phyloP scores from a whole-genome alignment of 78 protist species.

The Planoprotostelium fungivorum region DNA sequence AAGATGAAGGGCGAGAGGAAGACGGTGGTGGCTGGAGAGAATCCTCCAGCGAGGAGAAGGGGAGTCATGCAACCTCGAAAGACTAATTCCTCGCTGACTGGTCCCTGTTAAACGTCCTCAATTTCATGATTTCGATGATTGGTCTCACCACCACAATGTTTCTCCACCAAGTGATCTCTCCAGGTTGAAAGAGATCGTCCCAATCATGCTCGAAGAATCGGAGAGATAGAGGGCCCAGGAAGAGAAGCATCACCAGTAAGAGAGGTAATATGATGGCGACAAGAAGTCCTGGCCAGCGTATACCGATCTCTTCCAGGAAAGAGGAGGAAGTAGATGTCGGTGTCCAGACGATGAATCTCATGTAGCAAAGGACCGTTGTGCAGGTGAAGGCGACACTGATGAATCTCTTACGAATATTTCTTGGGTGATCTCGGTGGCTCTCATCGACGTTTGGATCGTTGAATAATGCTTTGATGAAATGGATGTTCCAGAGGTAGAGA shows the following conservation, averaged over 20 bases:
- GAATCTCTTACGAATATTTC: background rate
- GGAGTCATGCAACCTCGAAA: background rate
- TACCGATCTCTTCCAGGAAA: background rate
- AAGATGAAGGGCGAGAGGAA: constrained; percentile 2
- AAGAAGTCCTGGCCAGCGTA: background rate
- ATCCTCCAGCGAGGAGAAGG: background rate
- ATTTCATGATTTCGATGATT: too few relatives aligned
- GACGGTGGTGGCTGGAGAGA: background rate
- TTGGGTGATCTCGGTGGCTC: background rate
- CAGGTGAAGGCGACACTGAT: background rate
- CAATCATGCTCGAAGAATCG: background rate
- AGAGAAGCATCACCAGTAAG: background rate
- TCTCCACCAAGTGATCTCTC: background rate
- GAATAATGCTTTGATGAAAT: background rate
- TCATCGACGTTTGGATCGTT: background rate
- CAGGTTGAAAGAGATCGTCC: background rate
- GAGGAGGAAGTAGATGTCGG: background rate
- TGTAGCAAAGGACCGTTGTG: background rate
- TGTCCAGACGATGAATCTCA: background rate
- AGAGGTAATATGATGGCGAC: background rate
- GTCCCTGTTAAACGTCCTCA: background rate
- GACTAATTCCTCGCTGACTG: background rate
- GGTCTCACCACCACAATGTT: background rate
- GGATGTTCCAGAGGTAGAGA: background rate
- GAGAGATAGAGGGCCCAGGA: background rate